Evolutionary conservation across 129 eudicot genomes (phyloP).

Genomic region (Tanacetum coccineum): DNA sequence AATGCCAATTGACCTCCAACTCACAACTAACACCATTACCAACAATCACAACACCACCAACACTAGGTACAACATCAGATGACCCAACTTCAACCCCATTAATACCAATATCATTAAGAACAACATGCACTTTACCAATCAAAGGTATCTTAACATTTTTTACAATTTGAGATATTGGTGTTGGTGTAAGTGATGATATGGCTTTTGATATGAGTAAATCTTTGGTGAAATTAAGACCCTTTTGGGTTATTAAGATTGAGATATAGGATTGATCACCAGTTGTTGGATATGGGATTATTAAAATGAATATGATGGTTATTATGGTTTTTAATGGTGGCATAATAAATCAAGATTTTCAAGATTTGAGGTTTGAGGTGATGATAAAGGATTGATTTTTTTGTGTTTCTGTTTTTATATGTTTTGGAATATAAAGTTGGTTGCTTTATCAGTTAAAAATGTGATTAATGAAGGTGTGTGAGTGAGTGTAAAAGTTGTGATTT

Average conservation of each 20-base stretch:
- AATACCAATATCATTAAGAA: conserved; percentile 43
- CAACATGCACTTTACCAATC: conserved; percentile 39
- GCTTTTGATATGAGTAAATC: conserved; percentile 42
- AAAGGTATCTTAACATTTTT: conserved; percentile 37
- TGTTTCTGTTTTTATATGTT: not conserved
- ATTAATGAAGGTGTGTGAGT: too few relatives aligned
- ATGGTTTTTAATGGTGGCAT: conserved; percentile 34
- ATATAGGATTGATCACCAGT: conserved; percentile 41
- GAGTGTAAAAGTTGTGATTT: not conserved
- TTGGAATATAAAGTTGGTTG: conserved; percentile 2
- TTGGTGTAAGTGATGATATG: conserved; percentile 41
- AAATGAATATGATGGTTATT: conserved; percentile 26
- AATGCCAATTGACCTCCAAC: conserved; percentile 50
- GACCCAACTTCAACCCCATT: conserved; percentile 34
- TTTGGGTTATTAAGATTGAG: conserved; percentile 48
- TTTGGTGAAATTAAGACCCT: conserved; percentile 52
- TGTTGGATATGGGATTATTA: conserved; percentile 26
- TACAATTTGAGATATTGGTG: conserved; percentile 33
- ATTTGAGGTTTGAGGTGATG: conserved; percentile 21
- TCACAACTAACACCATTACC: conserved; percentile 42
- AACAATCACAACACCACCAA: conserved; percentile 33
- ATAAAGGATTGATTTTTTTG: conserved; percentile 5
- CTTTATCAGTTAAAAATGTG: not conserved
- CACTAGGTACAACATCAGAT: conserved; percentile 37
- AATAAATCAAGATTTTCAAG: conserved; percentile 13